Evolutionary conservation across 306 rosid genomes (phyloP).

Genomic region (Lagenaria siceraria): DNA sequence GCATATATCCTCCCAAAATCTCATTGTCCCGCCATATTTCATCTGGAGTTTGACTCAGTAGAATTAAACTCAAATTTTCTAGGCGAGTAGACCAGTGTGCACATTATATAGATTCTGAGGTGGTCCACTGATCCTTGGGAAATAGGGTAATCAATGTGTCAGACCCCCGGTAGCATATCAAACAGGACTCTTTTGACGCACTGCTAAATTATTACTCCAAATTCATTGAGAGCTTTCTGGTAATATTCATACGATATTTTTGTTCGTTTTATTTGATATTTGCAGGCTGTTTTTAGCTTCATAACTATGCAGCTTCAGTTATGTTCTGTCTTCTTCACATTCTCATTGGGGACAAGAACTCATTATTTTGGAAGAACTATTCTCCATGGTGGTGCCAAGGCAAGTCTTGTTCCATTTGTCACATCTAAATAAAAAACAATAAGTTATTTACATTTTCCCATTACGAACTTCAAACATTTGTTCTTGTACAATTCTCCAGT

Average conservation of each 20-base stretch:
- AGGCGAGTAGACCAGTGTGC: not conserved
- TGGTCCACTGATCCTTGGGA: not conserved
- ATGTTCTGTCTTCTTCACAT: constrained; percentile 96
- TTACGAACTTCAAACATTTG: not conserved
- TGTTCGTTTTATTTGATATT: constrained; percentile 5
- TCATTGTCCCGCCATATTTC: not conserved
- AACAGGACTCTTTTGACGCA: not conserved
- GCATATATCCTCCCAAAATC: not conserved
- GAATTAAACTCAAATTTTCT: not conserved
- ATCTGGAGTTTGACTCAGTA: not conserved
- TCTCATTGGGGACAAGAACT: constrained; percentile 91
- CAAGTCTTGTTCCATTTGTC: constrained; percentile 17
- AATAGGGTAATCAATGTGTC: not conserved
- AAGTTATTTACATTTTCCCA: not conserved
- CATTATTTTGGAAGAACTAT: constrained; percentile 96
- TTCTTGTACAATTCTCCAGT: constrained; percentile 34
- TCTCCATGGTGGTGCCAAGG: constrained; percentile 98
- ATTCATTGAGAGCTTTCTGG: not conserved
- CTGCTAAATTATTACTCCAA: not conserved
- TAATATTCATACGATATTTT: not conserved
- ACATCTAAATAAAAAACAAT: not conserved
- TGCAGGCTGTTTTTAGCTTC: constrained; percentile 93
- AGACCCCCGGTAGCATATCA: not conserved
- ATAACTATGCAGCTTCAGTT: constrained; percentile 94
- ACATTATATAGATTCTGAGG: not conserved